A percentile compares a stretch with the other conserved stretches of the same genome.
phyloP scores from a whole-genome alignment of 176 grass and related monocot genomes.

The bread wheat (Triticum aestivum) region IWGSC_CS_RefSeq_v2.1 NC_057810.1:445447663-445448162 shows the following conservation, averaged over 20 bases:
- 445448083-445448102: too few relatives aligned
- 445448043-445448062: too few relatives aligned
- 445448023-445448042: too few relatives aligned
- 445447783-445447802: not conserved
- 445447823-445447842: not conserved
- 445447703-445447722: slow-evolving; percentile 29
- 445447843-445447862: not conserved
- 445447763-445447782: not conserved
- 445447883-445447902: not conserved
- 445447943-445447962: too few relatives aligned
- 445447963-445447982: too few relatives aligned
- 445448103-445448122: too few relatives aligned
- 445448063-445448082: too few relatives aligned
- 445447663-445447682: slow-evolving; percentile 29
- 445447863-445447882: not conserved
- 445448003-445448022: too few relatives aligned
- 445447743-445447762: slow-evolving; percentile 26
- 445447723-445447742: not conserved
- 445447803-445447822: not conserved
- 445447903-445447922: not conserved
- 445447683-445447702: not conserved
- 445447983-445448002: too few relatives aligned
- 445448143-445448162: too few relatives aligned
- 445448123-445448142: too few relatives aligned
- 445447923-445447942: not conserved